These are phyloP conservation scores for Vinca minor DNA, from an alignment of 257 asterid genomes.

Conservation along the genomic window DNA sequence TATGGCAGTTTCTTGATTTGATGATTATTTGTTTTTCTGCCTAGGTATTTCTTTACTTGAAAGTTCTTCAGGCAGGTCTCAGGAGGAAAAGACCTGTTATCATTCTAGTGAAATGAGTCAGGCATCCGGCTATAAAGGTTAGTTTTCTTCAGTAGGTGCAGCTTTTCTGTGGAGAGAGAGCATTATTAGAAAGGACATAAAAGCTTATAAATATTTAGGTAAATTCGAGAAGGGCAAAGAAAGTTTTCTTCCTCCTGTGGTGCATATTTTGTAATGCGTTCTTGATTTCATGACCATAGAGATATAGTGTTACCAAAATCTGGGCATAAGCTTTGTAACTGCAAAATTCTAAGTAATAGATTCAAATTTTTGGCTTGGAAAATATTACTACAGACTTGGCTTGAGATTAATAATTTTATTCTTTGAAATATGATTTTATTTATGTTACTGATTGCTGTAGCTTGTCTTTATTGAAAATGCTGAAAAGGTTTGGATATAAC, in stretches of 20 bases:
- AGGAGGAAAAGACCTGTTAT: conserved; percentile 25
- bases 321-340: background rate
- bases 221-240: background rate
- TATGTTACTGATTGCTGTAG: background rate
- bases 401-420: background rate
- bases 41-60: conserved; percentile 42
- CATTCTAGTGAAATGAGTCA: conserved; percentile 22
- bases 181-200: background rate
- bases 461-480: background rate
- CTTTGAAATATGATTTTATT: background rate
- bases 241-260: background rate
- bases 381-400: background rate
- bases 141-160: background rate
- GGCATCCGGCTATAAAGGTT: conserved; percentile 26
- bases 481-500: background rate
- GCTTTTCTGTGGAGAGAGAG: background rate
- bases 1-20: conserved; percentile 3
- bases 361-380: background rate
- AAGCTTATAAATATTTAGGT: background rate
- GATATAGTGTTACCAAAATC: background rate
- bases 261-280: background rate
- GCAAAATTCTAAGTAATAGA: background rate
- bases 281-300: background rate
- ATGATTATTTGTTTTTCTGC: conserved; percentile 5
- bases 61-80: conserved; percentile 22